Conservation (phyloP, 768 basidiomycete species). For the Cubamyces sp. region DNA sequence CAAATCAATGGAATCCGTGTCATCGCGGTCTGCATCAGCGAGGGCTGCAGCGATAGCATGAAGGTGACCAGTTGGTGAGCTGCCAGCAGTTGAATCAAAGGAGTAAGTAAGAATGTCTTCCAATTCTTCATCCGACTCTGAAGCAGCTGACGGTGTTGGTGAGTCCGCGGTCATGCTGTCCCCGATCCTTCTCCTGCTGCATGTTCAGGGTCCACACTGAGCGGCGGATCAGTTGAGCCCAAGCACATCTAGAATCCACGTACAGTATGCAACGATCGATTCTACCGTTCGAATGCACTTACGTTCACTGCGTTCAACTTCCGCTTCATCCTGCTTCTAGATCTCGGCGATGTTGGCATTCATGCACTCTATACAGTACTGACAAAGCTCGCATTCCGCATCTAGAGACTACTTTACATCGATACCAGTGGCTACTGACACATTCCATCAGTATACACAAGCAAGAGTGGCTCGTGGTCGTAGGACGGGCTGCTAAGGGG, state of each 20-base stretch:
- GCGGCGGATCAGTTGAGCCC: background rate
- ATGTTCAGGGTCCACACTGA: background rate
- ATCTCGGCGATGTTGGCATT: background rate
- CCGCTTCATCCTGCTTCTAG: background rate
- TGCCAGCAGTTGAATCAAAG: background rate
- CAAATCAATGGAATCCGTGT: background rate
- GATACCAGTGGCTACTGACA: too few species aligned
- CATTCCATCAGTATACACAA: too few species aligned
- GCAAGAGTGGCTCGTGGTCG: too few species aligned
- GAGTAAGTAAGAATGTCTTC: too few species aligned
- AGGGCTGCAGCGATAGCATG: background rate
- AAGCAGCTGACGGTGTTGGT: too few species aligned
- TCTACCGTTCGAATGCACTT: background rate
- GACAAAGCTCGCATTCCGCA: background rate
- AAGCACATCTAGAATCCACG: background rate
- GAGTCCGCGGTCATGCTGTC: background rate
- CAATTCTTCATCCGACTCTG: too few species aligned
- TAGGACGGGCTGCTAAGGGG: too few species aligned
- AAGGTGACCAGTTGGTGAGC: background rate
- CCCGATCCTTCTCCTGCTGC: background rate
- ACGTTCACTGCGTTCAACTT: background rate
- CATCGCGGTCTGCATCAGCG: background rate
- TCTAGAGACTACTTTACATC: too few species aligned
- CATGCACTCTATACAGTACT: background rate
- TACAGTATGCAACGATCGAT: background rate